These are phyloP conservation scores for Rhododendron ferrugineum DNA, from an alignment of 148 eudicot genomes.

Conservation along the genomic window DNA sequence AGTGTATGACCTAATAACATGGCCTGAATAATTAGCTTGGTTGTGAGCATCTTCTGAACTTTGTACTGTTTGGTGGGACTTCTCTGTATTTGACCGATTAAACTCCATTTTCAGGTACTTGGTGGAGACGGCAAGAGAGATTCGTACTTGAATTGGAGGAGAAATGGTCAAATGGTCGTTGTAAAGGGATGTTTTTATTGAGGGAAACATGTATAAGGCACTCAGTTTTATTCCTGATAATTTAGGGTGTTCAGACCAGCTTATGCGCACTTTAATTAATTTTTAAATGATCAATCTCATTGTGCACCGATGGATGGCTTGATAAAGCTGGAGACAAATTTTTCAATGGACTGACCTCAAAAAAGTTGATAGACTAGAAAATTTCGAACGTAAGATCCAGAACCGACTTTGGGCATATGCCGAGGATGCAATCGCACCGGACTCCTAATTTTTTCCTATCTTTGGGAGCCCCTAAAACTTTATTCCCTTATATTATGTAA, in stretches of 20 bases:
- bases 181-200: neutral
- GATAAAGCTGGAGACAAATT: neutral
- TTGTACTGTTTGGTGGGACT: neutral
- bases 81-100: neutral
- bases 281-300: neutral
- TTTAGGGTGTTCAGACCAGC: neutral
- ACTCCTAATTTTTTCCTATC: no score
- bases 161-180: constrained; percentile 8
- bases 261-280: neutral
- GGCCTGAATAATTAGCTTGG: neutral
- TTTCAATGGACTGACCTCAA: neutral
- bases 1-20: constrained; percentile 24
- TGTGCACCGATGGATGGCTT: neutral
- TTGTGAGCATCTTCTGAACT: neutral
- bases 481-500: no score
- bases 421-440: no score
- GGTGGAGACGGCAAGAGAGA: neutral
- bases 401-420: no score
- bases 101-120: neutral
- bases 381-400: no score
- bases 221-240: neutral
- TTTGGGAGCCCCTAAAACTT: no score
- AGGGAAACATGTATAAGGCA: neutral
- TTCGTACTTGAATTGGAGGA: neutral
- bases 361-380: neutral